phyloP scores from a whole-genome alignment of 2,329 filamentous ascomycete genomes.

The Phoma sp. region DNA sequence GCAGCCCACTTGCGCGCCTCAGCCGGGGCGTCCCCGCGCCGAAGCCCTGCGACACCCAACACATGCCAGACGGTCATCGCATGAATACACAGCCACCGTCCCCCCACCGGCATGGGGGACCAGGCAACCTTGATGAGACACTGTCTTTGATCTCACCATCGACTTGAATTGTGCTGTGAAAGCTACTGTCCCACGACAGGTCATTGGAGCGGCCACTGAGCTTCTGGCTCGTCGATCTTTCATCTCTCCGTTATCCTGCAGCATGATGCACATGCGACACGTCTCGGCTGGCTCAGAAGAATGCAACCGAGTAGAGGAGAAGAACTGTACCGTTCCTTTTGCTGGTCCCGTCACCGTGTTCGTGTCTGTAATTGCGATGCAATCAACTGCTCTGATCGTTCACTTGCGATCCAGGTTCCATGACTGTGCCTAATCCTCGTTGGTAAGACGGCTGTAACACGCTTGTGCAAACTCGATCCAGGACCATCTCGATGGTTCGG shows the following conservation, averaged over 20 bases:
- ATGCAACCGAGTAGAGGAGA: not conserved
- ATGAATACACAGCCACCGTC: conserved; percentile 13
- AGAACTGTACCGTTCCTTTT: conserved; percentile 1
- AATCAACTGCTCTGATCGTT: not conserved
- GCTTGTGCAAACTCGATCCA: not conserved
- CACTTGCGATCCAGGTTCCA: not conserved
- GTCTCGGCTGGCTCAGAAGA: not conserved
- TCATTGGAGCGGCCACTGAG: not conserved
- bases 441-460: not conserved
- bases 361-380: conserved; percentile 10
- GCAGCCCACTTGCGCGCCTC: conserved; percentile 7
- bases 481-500: too few species aligned
- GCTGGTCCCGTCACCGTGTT: conserved; percentile 2
- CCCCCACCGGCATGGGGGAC: not conserved
- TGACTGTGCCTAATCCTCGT: not conserved
- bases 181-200: not conserved
- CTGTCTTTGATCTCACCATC: not conserved
- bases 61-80: conserved; percentile 8
- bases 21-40: conserved; percentile 4
- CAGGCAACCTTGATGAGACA: conserved; percentile 4
- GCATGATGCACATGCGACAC: not conserved
- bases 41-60: conserved; percentile 9
- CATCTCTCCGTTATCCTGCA: not conserved
- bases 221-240: not conserved
- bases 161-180: not conserved